Base-by-base conservation (phyloP, 2,329 filamentous ascomycete species). In the Fusarium continuum region DNA sequence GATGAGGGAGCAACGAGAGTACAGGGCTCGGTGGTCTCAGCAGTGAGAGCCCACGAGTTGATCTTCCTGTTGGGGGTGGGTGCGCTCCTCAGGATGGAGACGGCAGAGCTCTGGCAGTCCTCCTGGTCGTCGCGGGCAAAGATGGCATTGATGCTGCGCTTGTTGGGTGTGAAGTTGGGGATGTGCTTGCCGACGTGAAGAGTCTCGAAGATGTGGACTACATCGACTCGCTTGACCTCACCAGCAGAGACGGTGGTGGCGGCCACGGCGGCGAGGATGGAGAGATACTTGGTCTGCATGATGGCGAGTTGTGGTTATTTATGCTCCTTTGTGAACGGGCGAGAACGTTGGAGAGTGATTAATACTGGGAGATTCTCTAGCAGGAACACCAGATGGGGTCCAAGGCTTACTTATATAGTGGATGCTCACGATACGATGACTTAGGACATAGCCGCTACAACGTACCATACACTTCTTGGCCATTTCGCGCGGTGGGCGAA, bases 131-230 rank as follows among this genome's bases (percentile, higher is more conserved):
- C 56, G 22, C 55, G 55, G 10, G 32, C 56, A 11, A 60, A 60
- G 35, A 60, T 40, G 7, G 55, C 56, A 4, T 55, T 43, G 22
- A 53, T 9, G 16, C n/a, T 25, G 43, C 56, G 61, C 62, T 65
- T 65, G 39, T 65, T 57, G 29, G 52, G 51, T 0, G 38, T 54
- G 17, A 58, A 50, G 23, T 26, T 45, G 51, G 51, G 32, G 2
- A 49, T 44, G n/a, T 64, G 56, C 13, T 48, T 28, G 22, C 31
- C 36, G 26, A 63, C 43, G 16, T 65, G 53, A 8, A 65, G 61
- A 17, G 47, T 48, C 51, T 65, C 40, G 9, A 65, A 23, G 51
- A 63, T 43, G 47, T 63, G 61, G 13, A 65, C 47, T 13, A 65
- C 61, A 1, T 65, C 51, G 14, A 65, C 57, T 0, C 20, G 38